Base-by-base conservation (phyloP, 129 eudicot species). In the Chrysanthemum lavandulifolium region DNA sequence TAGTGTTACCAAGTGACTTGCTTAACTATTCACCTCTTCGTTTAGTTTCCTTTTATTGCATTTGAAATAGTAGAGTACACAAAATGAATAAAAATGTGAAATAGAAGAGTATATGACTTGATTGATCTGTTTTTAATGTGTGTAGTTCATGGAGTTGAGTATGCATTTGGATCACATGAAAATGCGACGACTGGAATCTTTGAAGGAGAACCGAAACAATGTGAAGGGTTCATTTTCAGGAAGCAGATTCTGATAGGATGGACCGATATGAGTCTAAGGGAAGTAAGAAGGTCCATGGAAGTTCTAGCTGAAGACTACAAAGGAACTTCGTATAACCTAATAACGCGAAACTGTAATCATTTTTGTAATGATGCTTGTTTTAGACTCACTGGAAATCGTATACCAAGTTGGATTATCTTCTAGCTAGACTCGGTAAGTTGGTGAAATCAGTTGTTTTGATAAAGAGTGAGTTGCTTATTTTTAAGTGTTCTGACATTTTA, bases 341-440 rank as follows among this genome's bases (percentile, higher is more conserved):
- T 92, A 36, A 81, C 98, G 10, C 89, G 79, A 74, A 92, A 92
- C 54, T 92, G 98, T 62, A 92, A 92, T 82, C 98, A 92, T 80
- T 92, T 92, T 61, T 92, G 98, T 82, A 92, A 89, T 68, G 96
- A 84, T 18, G 96, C 88, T 65, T 89, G 91, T 61, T n/a, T 87
- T 67, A 73, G 78, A 27, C 98, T 92, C 78, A 72, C 94, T 62
- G 89, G 91, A 13, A 89, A 83, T 69, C 76, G 88, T 0, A 92
- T 92, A 14, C 98, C 98, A 0, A 83, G 80, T 57, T 92, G 97
- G 96, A 87, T 92, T 13, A 92, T 83, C 96, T 96, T 16, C 94
- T 92, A 29, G 97, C 97, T 13, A 75, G 94, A 73, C 84, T 89
- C 49, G 94, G 97, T 92, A 80, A 75, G 43, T 36, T 36, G 43